phyloP scores from a whole-genome alignment of 441 rosid species.

The Kokia cookei region DNA sequence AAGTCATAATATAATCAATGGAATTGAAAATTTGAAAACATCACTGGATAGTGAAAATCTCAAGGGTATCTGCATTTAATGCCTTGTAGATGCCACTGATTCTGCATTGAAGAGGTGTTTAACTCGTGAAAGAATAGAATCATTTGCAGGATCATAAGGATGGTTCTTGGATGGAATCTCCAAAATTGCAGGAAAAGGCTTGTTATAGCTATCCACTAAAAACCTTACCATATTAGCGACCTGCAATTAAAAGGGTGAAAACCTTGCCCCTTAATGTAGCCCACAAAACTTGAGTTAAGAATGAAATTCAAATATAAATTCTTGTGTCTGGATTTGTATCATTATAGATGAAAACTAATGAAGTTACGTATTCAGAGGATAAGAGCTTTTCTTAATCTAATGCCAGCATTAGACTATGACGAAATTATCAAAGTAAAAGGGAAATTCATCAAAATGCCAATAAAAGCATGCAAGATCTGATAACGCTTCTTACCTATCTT shows the following conservation, averaged over 20 bases:
- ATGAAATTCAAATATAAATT: not conserved
- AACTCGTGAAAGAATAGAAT: slow-evolving; percentile 93
- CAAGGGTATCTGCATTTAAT: slow-evolving; percentile 22
- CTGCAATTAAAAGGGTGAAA: slow-evolving; percentile 29
- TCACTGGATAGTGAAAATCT: not conserved
- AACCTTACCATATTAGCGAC: slow-evolving; percentile 94
- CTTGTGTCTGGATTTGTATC: not conserved
- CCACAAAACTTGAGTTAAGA: not conserved
- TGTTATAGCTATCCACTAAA: slow-evolving; percentile 84
- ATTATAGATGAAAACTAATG: not conserved
- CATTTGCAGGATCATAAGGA: slow-evolving; percentile 88
- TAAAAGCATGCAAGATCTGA: not conserved
- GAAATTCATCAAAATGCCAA: not conserved
- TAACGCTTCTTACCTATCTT: not conserved
- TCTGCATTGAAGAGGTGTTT: slow-evolving; percentile 84
- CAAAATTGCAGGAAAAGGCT: slow-evolving; percentile 82
- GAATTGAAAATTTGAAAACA: not conserved
- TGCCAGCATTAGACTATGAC: not conserved
- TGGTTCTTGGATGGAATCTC: slow-evolving; percentile 98
- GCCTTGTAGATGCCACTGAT: slow-evolving; percentile 73
- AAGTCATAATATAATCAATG: not conserved
- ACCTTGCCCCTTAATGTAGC: not conserved
- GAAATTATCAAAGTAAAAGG: not conserved
- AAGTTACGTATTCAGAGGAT: not conserved
- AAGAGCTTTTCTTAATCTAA: not conserved